Evolutionary conservation across 257 asterid genomes (phyloP), one percentile per base, ranked within the genome.

Genomic region (Capsicum pubescens): DNA sequence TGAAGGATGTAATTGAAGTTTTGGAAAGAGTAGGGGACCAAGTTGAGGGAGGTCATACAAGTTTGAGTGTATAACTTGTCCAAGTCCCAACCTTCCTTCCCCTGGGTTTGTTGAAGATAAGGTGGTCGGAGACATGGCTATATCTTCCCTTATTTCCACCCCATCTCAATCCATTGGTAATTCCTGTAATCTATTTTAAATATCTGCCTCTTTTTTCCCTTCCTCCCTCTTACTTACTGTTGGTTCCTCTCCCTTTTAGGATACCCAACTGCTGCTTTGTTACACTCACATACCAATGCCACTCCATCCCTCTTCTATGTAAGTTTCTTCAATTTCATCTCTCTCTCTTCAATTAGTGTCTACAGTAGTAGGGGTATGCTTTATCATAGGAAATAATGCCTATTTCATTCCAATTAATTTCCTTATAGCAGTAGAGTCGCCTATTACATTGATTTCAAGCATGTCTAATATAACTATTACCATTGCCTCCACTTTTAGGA

Each of bases 141-240:
- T 52, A 13, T 76, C 63, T 76, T 52, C 63, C 46, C 81, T 52
- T 52, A 76, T 76, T 74, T 35, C 60, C 19, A 3, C 11, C 44
- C 44, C 80, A 52, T 61, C 21, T 76, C 81, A 52, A 52, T 76
- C 63, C 21, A 26, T 19, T 76, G 81, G 81, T 76, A 76, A 52
- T 68, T 68, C 6, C 44, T 39, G 44, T 3, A 39, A 39, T 39
- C 44, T 39, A 26, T 26, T 26, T 26, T 26, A 26, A 26, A 26
- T 26, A 26, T 26, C 32, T 26, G 32, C 32, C 32, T 26, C 32
- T 26, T 26, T 26, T 26, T 26, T 26, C 32, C 32, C 32, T 26
- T 26, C 32, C 32, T 26, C 32, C 32, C 44, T 39, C 44, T 39
- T 39, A 36, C 76, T 50, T 19, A 52, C 77, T 68, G 50, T 67